Evolutionary conservation across 345 rosid species (phyloP), one percentile per base, ranked within the genome.

Genomic region (Aurinia saxatilis): DNA sequence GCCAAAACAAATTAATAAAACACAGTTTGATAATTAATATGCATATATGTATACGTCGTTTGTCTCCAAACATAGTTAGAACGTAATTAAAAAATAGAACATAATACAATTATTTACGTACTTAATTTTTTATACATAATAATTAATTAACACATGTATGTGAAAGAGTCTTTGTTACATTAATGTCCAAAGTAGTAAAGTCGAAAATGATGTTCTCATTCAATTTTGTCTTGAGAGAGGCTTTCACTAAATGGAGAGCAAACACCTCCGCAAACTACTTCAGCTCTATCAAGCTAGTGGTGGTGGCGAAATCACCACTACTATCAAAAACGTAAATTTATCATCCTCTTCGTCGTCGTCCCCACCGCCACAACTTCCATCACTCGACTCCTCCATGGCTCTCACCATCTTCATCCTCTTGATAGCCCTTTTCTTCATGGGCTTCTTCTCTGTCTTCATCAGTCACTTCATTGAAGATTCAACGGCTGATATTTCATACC

Each of bases 371-470:
- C 36, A 1, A 21, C 13, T 6, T 51, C 8, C 50, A 16, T 10
- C 69, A 21, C 66, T 83, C 31, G 80, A 75, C 36, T 68, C 82
- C 63, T 66, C 78, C 53, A 67, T 79, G 74, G 77, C 74, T 38
- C 66, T 83, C 55, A 75, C 82, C n/a, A 15, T 76, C 55, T 61
- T 86, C 15, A 33, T 78, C 73, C 78, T 81, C 54, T 51, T 85
- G 54, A 21, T 70, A 17, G 80, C 73, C 59, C 82, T 86, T 53
- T 74, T 80, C 82, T 75, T 81, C 77, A 63, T 81, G 73, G 82
- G 80, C n/a, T 78, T 79, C 68, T 73, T 83, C 68, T 85, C 85
- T 35, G 63, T 83, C 57, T 82, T 70, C 67, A 16, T 85, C 74
- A 83, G 83, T 41, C 75, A 73, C 37, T 58, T 78, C 27, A 48